Base-by-base conservation (phyloP, 1,139 yeast genomes). In the Schizosaccharomyces versatilis region DNA sequence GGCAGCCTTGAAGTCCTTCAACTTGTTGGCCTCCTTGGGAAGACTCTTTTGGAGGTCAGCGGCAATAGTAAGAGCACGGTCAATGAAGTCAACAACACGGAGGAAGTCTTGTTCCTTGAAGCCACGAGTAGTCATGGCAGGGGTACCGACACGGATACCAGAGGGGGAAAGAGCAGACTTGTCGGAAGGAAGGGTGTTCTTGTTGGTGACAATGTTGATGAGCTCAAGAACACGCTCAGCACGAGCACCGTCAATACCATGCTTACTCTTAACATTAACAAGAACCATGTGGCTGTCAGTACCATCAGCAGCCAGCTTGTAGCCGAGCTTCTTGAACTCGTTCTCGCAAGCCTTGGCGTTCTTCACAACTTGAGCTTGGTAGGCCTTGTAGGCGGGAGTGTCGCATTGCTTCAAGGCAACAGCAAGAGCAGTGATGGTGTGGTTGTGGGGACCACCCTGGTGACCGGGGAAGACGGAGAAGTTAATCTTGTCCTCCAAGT, bases 381-480 rank as follows among this genome's bases (percentile, higher is more conserved):
- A 90, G 67, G 79, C 79, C 71, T 79, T 84, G 73, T 84, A 90
- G 69, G 85, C 95, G 56, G 94, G 94, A 55, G 93, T 78, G 58
- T 80, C 78, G 59, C 95, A 94, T 73, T 90, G 98, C 69, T 84
- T 85, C 67, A 90, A 77, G 59, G 98, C 98, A 60, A 93, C 88
- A 51, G 97, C 96, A 66, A 90, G 76, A 52, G 97, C 98, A 60
- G 96, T 81, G 68, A 90, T 90, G 63, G 97, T 90, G 74, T 90
- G 97, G 75, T 90, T 90, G 72, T 90, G 97, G 62, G 98, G 98
- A 68, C 98, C 98, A 75, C 98, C 98, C 75, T 90, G 98, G 72
- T 90, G 97, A 64, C 96, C 97, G 64, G 98, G 98, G 88, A 90
- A 90, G 60, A 90, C 97, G 8, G 96, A 86, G 70, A 90, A 90